phyloP scores from a whole-genome alignment of 177 flowering plant genomes.

The Tripterygium wilfordii region DNA sequence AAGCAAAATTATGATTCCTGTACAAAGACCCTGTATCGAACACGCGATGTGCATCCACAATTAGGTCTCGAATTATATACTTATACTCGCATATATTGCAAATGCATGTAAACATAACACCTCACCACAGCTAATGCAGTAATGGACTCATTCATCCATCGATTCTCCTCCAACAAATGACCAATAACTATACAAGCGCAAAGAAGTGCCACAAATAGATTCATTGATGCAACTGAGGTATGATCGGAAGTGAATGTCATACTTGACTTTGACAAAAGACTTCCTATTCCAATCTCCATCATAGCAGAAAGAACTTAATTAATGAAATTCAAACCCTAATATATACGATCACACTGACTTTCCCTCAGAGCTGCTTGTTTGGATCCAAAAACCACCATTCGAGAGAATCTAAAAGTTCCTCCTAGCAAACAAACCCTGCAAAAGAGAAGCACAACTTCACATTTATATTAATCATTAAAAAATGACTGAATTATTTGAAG shows the following conservation, averaged over 20 bases:
- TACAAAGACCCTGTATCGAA: constrained; percentile 63
- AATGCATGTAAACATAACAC: no score
- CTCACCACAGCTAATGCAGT: constrained; percentile 80
- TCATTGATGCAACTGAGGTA: constrained; percentile 67
- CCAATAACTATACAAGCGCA: constrained; percentile 88
- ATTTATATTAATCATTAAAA: background rate
- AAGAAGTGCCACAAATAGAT: constrained; percentile 74
- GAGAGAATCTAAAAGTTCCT: background rate
- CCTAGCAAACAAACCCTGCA: background rate
- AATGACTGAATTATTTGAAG: background rate
- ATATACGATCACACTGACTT: background rate
- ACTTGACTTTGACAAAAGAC: constrained; percentile 18
- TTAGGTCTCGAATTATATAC: no score
- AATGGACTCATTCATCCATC: constrained; percentile 94
- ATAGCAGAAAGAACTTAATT: background rate
- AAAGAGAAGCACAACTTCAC: background rate
- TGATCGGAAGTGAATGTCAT: constrained; percentile 44
- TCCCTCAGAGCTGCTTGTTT: background rate
- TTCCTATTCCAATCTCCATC: constrained; percentile 26
- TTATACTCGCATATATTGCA: no score
- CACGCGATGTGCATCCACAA: no score
- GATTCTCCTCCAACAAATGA: constrained; percentile 72
- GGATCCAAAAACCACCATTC: background rate
- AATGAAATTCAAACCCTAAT: background rate
- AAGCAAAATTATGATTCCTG: constrained; percentile 69